Base-by-base conservation (phyloP, 768 basidiomycete genomes). In the Hygrophorus pudorinus region DNA sequence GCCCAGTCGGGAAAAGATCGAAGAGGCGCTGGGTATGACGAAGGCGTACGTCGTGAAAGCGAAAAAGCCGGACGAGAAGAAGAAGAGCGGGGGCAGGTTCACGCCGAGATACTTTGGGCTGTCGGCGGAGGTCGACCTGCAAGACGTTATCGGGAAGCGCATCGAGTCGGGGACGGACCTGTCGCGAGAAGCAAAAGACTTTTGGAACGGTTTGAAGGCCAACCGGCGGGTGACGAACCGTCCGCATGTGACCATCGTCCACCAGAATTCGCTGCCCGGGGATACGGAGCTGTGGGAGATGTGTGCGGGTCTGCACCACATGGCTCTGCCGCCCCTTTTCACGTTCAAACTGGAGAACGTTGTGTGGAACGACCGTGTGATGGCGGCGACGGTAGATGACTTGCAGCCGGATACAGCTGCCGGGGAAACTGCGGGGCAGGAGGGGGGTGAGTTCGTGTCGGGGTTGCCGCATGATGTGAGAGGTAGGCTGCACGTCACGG, bases 231-330 rank as follows among this genome's bases (percentile, higher is more conserved):
- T 94, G 11, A 57, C 73, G 12, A 51, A 59, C 32, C 63, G 72
- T 3, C 90, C 93, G 1, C 96, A 98, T 62, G 70, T 96, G 45
- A 98, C 94, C 1, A 65, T 98, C 47, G 81, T 83, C 24, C 96
- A 99, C 61, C 58, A 60, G 50, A 79, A 78, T 16, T 46, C 61
- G n/a, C 45, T 65, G 42, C 56, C 54, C 16, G 50, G 32, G 36
- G 55, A 56, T 55, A 47, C 54, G 34, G 56, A 50, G 8, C 46
- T 73, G 2, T 76, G 76, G 75, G 67, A 71, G 12, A 58, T 61
- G 8, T 87, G 85, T 54, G 55, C 52, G 13, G 55, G 44, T 5
- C 59, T 87, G 17, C 57, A 71, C 27, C 46, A 54, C 10, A 55
- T 60, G 46, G 16, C 36, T 8, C 31, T 48, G 27, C 68, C 76